Percentiles rank a stretch among this genome's conserved stretches.
Conservation (phyloP, 805 yeast species). For the Grigorovia transvaalensis region DNA sequence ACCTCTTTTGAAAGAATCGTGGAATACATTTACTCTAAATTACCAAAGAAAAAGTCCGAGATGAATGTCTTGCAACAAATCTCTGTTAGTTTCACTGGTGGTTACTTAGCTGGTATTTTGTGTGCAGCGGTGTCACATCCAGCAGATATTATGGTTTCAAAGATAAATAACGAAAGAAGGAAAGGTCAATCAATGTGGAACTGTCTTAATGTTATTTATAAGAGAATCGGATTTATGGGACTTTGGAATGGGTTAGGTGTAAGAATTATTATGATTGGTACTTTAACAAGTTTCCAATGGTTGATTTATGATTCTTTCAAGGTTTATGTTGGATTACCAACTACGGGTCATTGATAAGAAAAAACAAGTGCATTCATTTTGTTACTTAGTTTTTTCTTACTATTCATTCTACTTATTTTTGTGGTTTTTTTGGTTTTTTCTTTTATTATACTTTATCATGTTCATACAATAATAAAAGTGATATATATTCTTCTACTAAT, state of each 20-base stretch:
- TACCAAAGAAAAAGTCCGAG: constrained; percentile 64
- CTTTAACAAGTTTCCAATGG: constrained; percentile 96
- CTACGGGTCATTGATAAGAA: constrained; percentile 54
- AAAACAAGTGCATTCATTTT: too few relatives aligned
- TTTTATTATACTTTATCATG: too few relatives aligned
- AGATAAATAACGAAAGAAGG: constrained; percentile 63
- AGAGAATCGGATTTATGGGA: constrained; percentile 77
- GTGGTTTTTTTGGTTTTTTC: too few relatives aligned
- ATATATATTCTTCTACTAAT: too few relatives aligned
- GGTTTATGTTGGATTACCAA: constrained; percentile 89
- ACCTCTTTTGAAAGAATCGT: constrained; percentile 91
- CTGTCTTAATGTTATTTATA: constrained; percentile 64
- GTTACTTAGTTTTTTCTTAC: neutral
- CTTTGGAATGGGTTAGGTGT: constrained; percentile 93
- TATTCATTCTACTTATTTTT: neutral
- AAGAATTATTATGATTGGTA: constrained; percentile 94
- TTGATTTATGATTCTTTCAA: constrained; percentile 91
- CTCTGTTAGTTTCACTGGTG: constrained; percentile 90
- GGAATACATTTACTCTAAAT: constrained; percentile 57
- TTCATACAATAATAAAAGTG: too few relatives aligned
- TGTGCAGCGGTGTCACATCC: constrained; percentile 96
- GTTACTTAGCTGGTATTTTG: constrained; percentile 94
- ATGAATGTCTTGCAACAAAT: constrained; percentile 74
- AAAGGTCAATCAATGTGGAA: constrained; percentile 54
- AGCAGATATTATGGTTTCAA: constrained; percentile 97